phyloP scores from a whole-genome alignment of 2,329 filamentous ascomycete species.

The Aspergillus sp. region DNA sequence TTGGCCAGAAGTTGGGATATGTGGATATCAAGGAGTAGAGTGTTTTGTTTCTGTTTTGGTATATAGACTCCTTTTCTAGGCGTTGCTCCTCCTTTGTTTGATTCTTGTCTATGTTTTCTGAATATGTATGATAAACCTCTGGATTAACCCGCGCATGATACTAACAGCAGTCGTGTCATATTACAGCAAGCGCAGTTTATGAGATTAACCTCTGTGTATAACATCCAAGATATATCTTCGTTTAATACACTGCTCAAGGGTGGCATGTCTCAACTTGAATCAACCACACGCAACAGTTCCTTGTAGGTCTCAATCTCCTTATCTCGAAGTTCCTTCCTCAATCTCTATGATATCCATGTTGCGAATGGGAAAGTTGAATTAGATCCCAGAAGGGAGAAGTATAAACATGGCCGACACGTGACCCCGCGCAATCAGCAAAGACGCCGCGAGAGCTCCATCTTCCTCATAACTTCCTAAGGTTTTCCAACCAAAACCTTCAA shows the following conservation, averaged over 20 bases:
- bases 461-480: background rate
- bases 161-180: background rate
- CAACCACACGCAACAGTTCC: too few relatives aligned
- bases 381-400: background rate
- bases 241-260: too few relatives aligned
- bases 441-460: background rate
- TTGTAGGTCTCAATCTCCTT: too few relatives aligned
- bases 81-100: background rate
- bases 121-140: background rate
- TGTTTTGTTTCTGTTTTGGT: background rate
- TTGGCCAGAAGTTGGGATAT: conserved; percentile 80
- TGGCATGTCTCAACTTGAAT: too few relatives aligned
- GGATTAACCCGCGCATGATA: background rate
- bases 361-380: background rate
- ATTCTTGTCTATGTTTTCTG: background rate
- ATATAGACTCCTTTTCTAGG: background rate
- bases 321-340: too few relatives aligned
- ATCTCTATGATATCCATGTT: too few relatives aligned
- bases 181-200: background rate
- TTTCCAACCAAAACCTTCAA: background rate
- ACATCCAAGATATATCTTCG: too few relatives aligned
- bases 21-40: conserved; percentile 46
- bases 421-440: background rate
- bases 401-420: background rate
- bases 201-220: background rate